phyloP scores from a whole-genome alignment of 2,329 filamentous ascomycete genomes.

The Colletotrichum australisinense region DNA sequence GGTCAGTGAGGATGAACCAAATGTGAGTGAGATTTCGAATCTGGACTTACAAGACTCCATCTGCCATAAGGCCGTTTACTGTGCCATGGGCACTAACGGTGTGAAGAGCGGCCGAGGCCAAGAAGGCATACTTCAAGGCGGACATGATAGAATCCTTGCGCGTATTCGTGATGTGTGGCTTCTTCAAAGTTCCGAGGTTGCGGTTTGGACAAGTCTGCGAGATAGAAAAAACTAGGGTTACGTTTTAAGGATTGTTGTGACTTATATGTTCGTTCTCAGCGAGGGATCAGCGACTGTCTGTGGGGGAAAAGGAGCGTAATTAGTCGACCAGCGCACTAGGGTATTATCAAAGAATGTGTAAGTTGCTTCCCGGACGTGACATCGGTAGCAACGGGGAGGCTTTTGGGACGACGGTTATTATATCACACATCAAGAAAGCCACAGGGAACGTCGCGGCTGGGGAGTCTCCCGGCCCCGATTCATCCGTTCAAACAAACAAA shows the following conservation, averaged over 20 bases:
- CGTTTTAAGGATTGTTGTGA: background rate
- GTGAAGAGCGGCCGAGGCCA: constrained; percentile 15
- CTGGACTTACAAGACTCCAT: constrained; percentile 30
- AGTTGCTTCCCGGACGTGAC: background rate
- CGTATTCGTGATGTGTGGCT: background rate
- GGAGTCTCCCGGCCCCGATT: constrained; percentile 6
- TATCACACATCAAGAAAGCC: background rate
- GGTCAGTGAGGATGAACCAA: background rate
- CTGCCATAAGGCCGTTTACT: constrained; percentile 27
- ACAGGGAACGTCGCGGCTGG: background rate
- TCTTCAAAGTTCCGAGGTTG: background rate
- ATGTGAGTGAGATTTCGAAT: background rate
- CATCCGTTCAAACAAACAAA: constrained; percentile 24
- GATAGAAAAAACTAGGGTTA: background rate
- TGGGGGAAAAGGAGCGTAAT: constrained; percentile 16
- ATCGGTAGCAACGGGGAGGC: background rate
- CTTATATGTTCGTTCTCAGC: background rate
- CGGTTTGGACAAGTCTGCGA: background rate
- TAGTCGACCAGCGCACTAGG: constrained; percentile 25
- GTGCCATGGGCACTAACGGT: constrained; percentile 23
- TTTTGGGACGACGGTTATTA: background rate
- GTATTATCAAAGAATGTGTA: constrained; percentile 18
- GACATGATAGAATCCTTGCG: constrained; percentile 1
- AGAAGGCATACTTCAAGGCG: constrained; percentile 19
- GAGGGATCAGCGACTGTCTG: background rate